Evolutionary conservation across 257 asterid genomes (phyloP).

Genomic region (Solanum sitiens): DNA sequence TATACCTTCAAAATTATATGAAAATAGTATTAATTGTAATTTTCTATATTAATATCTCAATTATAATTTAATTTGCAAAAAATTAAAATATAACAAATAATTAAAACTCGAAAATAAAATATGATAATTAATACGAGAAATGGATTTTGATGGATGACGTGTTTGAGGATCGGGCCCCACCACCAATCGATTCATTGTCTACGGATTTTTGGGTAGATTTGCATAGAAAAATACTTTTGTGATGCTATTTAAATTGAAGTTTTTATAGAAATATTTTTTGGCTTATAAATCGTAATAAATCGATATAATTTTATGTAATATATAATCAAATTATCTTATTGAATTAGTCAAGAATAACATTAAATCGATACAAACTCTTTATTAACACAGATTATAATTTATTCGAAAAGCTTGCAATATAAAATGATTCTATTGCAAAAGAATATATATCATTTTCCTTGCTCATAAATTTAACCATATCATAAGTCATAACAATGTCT

Average conservation of each 20-base stretch:
- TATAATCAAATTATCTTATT: fast-evolving
- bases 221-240: background rate
- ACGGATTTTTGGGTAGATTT: background rate
- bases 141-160: background rate
- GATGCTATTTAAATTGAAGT: background rate
- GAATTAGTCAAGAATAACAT: background rate
- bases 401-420: background rate
- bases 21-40: background rate
- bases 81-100: too few relatives aligned
- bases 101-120: too few relatives aligned
- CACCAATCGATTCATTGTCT: background rate
- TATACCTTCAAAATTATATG: background rate
- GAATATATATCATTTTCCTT: background rate
- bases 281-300: background rate
- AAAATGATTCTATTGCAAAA: background rate
- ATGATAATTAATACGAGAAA: background rate
- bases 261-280: background rate
- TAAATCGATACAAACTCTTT: background rate
- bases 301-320: background rate
- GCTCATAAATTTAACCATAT: background rate
- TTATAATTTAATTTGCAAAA: background rate
- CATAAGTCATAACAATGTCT: background rate
- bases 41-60: background rate
- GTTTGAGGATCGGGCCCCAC: background rate
- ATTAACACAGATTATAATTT: background rate